phyloP scores from a whole-genome alignment of 257 asterid genomes.

The Jacaranda mimosifolia region DNA sequence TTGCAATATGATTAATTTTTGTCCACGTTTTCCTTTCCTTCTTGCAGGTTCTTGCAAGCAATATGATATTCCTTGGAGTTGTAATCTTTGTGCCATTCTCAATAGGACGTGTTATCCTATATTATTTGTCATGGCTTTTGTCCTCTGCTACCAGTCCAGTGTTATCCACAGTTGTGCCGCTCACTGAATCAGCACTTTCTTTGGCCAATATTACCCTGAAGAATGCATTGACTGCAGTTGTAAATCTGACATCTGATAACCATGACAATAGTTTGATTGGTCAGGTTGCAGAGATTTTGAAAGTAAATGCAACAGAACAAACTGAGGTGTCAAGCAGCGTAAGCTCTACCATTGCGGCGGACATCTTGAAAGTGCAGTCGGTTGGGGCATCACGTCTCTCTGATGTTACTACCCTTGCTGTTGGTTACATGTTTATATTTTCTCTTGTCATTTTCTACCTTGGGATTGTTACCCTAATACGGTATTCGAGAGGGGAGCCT shows the following conservation, averaged over 20 bases:
- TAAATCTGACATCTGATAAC: constrained; percentile 76
- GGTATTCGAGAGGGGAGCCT: constrained; percentile 94
- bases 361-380: constrained; percentile 66
- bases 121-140: constrained; percentile 76
- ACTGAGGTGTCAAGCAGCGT: constrained; percentile 60
- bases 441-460: constrained; percentile 83
- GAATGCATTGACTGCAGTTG: constrained; percentile 80
- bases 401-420: constrained; percentile 97
- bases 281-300: constrained; percentile 67
- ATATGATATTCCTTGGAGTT: constrained; percentile 96
- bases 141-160: constrained; percentile 86
- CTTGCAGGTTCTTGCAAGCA: constrained; percentile 97
- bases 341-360: constrained; percentile 65
- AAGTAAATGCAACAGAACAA: constrained; percentile 70
- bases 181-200: constrained; percentile 86
- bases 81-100: constrained; percentile 90
- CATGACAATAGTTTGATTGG: constrained; percentile 65
- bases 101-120: constrained; percentile 76
- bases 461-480: constrained; percentile 80
- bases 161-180: constrained; percentile 79
- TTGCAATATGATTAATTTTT: constrained; percentile 10
- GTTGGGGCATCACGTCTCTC: constrained; percentile 83
- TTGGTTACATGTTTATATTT: constrained; percentile 86
- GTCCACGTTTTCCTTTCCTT: constrained; percentile 27
- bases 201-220: constrained; percentile 83